Conservation (phyloP, 768 basidiomycete species). For the Amanita phalloides region DNA sequence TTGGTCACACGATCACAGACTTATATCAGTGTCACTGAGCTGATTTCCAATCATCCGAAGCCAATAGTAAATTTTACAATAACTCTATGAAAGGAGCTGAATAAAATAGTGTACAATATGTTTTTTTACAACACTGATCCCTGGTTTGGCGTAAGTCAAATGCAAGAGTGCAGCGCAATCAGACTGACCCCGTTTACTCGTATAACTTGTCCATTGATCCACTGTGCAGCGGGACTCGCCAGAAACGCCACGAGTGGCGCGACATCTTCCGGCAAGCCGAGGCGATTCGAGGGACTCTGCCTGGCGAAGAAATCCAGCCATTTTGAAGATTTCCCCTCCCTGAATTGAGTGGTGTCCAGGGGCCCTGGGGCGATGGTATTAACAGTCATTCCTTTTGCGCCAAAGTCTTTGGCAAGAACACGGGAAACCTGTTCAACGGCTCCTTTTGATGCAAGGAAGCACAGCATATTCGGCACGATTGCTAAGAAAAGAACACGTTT, state of each 20-base stretch:
- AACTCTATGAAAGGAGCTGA: too few species aligned
- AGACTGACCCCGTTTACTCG: constrained; percentile 43
- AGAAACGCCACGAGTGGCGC: constrained; percentile 43
- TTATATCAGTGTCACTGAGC: too few species aligned
- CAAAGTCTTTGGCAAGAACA: constrained; percentile 50
- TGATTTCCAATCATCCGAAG: too few species aligned
- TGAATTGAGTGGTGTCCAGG: constrained; percentile 44
- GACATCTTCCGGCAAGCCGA: constrained; percentile 42
- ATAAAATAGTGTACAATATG: not conserved
- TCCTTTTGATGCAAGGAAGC: constrained; percentile 46
- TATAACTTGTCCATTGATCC: constrained; percentile 52
- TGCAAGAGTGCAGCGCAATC: not conserved
- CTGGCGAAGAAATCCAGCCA: constrained; percentile 34
- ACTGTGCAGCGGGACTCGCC: constrained; percentile 38
- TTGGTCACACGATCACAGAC: too few species aligned
- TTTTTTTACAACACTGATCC: not conserved
- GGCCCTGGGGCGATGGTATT: constrained; percentile 49
- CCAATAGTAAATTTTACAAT: too few species aligned
- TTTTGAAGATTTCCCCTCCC: constrained; percentile 38
- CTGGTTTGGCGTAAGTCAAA: not conserved
- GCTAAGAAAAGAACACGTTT: constrained; percentile 10
- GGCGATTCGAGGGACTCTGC: constrained; percentile 33
- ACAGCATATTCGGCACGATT: constrained; percentile 35
- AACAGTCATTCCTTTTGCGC: constrained; percentile 39
- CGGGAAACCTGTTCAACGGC: constrained; percentile 50